Evolutionary conservation across 2,329 filamentous ascomycete species (phyloP), one percentile per base, ranked within the genome.

Genomic region (Colletotrichum trifolii): DNA sequence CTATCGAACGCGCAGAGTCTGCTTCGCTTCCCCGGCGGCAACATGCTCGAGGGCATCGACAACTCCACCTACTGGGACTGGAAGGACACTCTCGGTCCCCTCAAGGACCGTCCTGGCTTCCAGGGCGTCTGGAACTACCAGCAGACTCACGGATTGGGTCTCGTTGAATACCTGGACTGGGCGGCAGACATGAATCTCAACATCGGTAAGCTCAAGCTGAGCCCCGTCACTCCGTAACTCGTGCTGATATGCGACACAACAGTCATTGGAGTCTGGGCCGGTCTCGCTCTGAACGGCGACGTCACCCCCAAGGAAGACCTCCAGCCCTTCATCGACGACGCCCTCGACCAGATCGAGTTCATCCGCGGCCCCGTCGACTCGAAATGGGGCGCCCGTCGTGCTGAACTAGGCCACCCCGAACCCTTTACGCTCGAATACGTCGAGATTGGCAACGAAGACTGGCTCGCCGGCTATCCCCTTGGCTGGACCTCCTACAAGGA

Each of bases 381-480:
- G 1, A 81, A 80, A 33, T 89, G 85, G 79, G 88, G 89, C 12
- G 79, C 82, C 4, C 75, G 82, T 7, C 86, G 89, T 15, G 87
- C 87, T 7, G 76, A 82, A 47, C 79, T 89, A 2, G 89, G 89
- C 4, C 85, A 90, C 69, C 82, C 86, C 0, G 80, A 87, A 64
- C 89, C 89, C 0, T 91, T 87, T 77, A 78, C 73, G 36, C 79
- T 91, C 53, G 78, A 83, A 10, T 89, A 85, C 69, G 85, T 91
- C 59, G 89, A 91, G 74, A 77, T 91, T 47, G 89, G 89, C 64
- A 91, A 91, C 72, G 89, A 91, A 72, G 89, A 91, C 69, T 86
- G 85, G 79, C 82, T 90, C 4, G 82, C 80, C 34, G 81, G 81
- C 4, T 83, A 82, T 6, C 78, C 81, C 2, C 70, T 71, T 0